Percentiles rank a stretch among this genome's conserved stretches.
Conservation (phyloP, 768 basidiomycete genomes). For the Hygrophorus russula region DNA sequence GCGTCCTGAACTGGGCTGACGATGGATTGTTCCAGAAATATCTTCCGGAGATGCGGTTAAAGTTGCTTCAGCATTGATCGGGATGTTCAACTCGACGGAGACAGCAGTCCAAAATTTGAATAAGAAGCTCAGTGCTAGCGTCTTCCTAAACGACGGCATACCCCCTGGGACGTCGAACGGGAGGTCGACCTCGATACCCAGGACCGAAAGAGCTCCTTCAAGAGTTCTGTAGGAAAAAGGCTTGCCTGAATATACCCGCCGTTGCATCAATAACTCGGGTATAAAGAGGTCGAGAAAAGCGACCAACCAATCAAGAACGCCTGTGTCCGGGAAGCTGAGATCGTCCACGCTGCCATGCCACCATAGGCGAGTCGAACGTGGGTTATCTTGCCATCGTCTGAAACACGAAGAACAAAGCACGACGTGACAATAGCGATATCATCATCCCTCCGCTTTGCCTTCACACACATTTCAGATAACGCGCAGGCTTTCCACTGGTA, state of each 20-base stretch:
- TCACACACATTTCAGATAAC: background rate
- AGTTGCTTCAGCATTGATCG: slow-evolving; percentile 6
- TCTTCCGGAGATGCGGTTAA: slow-evolving; percentile 5
- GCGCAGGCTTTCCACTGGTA: background rate
- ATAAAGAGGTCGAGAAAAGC: background rate
- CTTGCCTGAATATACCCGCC: slow-evolving; percentile 6
- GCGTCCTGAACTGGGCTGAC: slow-evolving; percentile 7
- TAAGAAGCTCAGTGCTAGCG: slow-evolving; percentile 14
- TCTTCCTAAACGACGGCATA: slow-evolving; percentile 13
- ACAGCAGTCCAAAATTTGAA: slow-evolving; percentile 12
- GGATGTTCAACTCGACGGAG: slow-evolving; percentile 9
- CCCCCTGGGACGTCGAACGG: slow-evolving; percentile 12
- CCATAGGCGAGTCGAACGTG: slow-evolving; percentile 11
- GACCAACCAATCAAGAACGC: slow-evolving; percentile 7
- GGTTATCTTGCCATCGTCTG: slow-evolving; percentile 8
- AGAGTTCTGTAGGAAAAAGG: slow-evolving; percentile 8
- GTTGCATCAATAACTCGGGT: background rate
- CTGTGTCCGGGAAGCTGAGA: slow-evolving; percentile 8
- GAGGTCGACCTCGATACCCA: slow-evolving; percentile 10
- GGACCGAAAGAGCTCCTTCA: slow-evolving; percentile 10
- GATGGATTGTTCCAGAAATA: slow-evolving; percentile 9
- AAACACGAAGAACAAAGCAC: slow-evolving; percentile 10
- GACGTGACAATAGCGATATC: slow-evolving; percentile 12
- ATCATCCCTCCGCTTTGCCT: slow-evolving; percentile 12
- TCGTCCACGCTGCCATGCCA: slow-evolving; percentile 9